These are phyloP conservation scores for Pezicula rhizophila DNA, from an alignment of 2,329 filamentous ascomycete genomes.

Conservation along the genomic window DNA sequence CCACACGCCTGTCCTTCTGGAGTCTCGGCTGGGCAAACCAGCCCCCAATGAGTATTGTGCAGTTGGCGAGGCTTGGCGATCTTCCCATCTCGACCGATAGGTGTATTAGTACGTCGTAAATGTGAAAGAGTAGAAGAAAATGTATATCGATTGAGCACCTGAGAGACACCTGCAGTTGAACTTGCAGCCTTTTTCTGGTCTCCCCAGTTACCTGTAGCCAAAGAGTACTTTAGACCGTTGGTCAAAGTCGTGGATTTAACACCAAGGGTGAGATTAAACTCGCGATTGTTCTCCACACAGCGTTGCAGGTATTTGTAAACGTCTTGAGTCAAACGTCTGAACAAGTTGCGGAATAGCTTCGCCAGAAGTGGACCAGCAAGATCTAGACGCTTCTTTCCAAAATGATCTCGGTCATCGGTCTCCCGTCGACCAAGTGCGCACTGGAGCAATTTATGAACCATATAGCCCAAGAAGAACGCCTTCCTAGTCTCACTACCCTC, in stretches of 20 bases:
- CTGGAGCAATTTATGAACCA: slow-evolving; percentile 93
- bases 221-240: slow-evolving; percentile 90
- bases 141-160: slow-evolving; percentile 96
- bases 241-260: slow-evolving; percentile 89
- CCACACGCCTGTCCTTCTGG: slow-evolving; percentile 98
- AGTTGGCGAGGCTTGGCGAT: slow-evolving; percentile 96
- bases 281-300: slow-evolving; percentile 80
- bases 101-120: slow-evolving; percentile 94
- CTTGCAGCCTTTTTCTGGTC: slow-evolving; percentile 98
- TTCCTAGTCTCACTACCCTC: slow-evolving; percentile 94
- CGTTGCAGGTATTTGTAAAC: slow-evolving; percentile 86
- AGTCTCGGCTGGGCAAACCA: slow-evolving; percentile 95
- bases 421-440: slow-evolving; percentile 89
- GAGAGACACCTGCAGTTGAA: slow-evolving; percentile 93
- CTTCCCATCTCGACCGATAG: slow-evolving; percentile 95
- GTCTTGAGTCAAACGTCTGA: slow-evolving; percentile 85
- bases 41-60: slow-evolving; percentile 97
- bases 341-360: slow-evolving; percentile 90
- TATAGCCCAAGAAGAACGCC: slow-evolving; percentile 97
- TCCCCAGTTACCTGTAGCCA: slow-evolving; percentile 98
- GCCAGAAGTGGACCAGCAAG: slow-evolving; percentile 89
- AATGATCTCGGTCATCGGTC: slow-evolving; percentile 96
- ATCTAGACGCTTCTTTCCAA: slow-evolving; percentile 97
- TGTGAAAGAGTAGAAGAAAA: slow-evolving; percentile 96
- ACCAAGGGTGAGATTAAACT: slow-evolving; percentile 86